Conservation (phyloP, 2,329 filamentous ascomycete species). For the Venturia carpophila region DNA sequence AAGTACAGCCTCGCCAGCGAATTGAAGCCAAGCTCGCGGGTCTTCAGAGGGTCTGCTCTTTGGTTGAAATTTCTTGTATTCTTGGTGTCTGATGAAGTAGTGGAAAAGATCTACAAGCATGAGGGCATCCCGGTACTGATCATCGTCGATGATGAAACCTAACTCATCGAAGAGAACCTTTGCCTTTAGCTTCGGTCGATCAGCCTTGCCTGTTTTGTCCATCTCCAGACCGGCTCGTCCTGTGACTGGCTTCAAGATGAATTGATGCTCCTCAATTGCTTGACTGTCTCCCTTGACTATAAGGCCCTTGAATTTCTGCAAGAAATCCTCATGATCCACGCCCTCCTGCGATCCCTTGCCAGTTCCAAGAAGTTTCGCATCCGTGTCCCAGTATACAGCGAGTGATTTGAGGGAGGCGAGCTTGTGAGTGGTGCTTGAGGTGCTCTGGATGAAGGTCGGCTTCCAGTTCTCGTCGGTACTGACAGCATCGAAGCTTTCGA, state of each 20-base stretch:
- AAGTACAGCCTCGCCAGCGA: constrained; percentile 81
- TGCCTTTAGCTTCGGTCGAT: constrained; percentile 80
- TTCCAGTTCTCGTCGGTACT: constrained; percentile 94
- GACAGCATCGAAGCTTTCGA: constrained; percentile 94
- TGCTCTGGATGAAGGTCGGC: constrained; percentile 90
- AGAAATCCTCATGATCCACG: constrained; percentile 66
- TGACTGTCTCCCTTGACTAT: constrained; percentile 63
- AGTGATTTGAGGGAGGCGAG: constrained; percentile 82
- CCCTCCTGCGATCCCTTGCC: constrained; percentile 65
- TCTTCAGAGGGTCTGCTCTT: constrained; percentile 82
- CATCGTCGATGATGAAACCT: constrained; percentile 91
- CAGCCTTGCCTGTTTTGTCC: constrained; percentile 78
- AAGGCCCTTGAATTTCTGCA: constrained; percentile 67
- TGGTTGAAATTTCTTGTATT: constrained; percentile 89
- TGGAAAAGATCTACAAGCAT: constrained; percentile 99
- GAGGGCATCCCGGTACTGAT: constrained; percentile 92
- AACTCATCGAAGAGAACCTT: constrained; percentile 93
- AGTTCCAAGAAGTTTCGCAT: constrained; percentile 72
- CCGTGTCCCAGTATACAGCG: constrained; percentile 97
- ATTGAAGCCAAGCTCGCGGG: constrained; percentile 83
- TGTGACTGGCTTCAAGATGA: constrained; percentile 90
- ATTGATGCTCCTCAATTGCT: constrained; percentile 62
- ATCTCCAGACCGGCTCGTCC: constrained; percentile 91
- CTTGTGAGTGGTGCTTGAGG: constrained; percentile 78
- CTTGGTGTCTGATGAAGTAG: constrained; percentile 94